These are phyloP conservation scores for Hibiscus syriacus DNA, from an alignment of 345 rosid species.

Conservation along the genomic window DNA sequence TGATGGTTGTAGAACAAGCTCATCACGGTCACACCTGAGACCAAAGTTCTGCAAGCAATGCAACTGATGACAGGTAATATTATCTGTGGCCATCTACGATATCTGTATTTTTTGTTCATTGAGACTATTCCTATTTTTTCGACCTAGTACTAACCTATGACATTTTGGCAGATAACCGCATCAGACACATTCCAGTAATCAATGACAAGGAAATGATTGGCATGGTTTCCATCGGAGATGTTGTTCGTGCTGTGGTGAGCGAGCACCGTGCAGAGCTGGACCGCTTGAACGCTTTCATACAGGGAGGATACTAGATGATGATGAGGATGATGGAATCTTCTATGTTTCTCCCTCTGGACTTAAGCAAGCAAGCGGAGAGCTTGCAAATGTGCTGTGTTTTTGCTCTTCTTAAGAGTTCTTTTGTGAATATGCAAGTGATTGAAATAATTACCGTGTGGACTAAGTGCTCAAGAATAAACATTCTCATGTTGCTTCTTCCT, in stretches of 20 bases:
- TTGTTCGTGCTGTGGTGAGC: slow-evolving; percentile 92
- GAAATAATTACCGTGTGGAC: slow-evolving; percentile 8
- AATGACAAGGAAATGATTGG: slow-evolving; percentile 76
- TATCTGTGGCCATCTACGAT: not conserved
- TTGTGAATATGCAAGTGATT: not conserved
- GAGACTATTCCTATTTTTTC: not conserved
- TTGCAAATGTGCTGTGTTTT: slow-evolving; percentile 14
- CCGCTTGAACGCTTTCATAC: slow-evolving; percentile 85
- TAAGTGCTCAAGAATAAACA: not conserved
- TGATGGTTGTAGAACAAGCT: slow-evolving; percentile 67
- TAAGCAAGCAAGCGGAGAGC: not conserved
- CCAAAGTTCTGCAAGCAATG: slow-evolving; percentile 96
- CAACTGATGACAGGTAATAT: slow-evolving; percentile 88
- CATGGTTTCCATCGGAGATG: slow-evolving; percentile 98
- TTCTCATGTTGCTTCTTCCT: not conserved
- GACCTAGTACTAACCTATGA: not conserved
- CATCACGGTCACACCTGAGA: slow-evolving; percentile 81
- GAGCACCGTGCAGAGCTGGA: slow-evolving; percentile 91
- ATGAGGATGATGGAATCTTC: slow-evolving; percentile 17
- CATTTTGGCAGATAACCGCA: slow-evolving; percentile 64
- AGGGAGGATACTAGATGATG: slow-evolving; percentile 79
- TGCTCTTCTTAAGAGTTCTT: not conserved
- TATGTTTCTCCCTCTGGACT: not conserved
- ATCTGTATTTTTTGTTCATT: not conserved
- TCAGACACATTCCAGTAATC: slow-evolving; percentile 94